These are phyloP conservation scores for Alternaria consortialis DNA, from an alignment of 2,329 filamentous ascomycete species.

Conservation along the genomic window DNA sequence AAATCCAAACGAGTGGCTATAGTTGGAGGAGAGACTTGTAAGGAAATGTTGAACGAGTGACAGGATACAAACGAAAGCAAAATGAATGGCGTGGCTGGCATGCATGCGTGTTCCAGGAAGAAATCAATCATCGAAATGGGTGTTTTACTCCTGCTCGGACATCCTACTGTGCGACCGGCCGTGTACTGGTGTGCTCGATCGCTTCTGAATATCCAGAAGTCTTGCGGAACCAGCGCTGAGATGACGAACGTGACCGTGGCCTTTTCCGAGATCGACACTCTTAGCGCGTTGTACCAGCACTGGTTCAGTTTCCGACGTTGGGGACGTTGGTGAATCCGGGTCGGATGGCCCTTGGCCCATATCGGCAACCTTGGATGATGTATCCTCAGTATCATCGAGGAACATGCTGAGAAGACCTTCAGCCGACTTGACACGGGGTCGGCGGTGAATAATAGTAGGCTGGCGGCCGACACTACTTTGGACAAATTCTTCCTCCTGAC, in stretches of 20 bases:
- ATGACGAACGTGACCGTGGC: slow-evolving; percentile 73
- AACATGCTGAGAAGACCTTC: slow-evolving; percentile 67
- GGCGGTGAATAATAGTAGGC: slow-evolving; percentile 71
- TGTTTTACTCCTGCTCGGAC: slow-evolving; percentile 34
- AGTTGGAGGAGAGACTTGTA: slow-evolving; percentile 33
- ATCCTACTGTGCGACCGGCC: slow-evolving; percentile 36
- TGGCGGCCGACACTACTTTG: slow-evolving; percentile 64
- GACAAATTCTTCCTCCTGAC: slow-evolving; percentile 55
- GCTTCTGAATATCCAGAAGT: slow-evolving; percentile 69
- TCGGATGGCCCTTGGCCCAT: slow-evolving; percentile 40
- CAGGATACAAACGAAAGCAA: slow-evolving; percentile 48
- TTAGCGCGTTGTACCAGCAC: slow-evolving; percentile 68
- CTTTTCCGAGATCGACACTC: slow-evolving; percentile 72
- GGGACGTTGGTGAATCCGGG: slow-evolving; percentile 42
- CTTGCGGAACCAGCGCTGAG: slow-evolving; percentile 82
- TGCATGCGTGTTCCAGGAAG: slow-evolving; percentile 31
- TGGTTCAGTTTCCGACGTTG: slow-evolving; percentile 43
- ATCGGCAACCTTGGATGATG: slow-evolving; percentile 44
- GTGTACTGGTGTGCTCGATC: slow-evolving; percentile 43
- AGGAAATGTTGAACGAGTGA: slow-evolving; percentile 43
- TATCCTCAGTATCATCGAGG: slow-evolving; percentile 45
- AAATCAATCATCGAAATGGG: slow-evolving; percentile 24
- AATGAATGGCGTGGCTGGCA: slow-evolving; percentile 49
- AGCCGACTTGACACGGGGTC: slow-evolving; percentile 66
- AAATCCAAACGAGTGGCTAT: slow-evolving; percentile 16